Conservation (phyloP, 2,329 filamentous ascomycete species). For the Clonostachys solani region DNA sequence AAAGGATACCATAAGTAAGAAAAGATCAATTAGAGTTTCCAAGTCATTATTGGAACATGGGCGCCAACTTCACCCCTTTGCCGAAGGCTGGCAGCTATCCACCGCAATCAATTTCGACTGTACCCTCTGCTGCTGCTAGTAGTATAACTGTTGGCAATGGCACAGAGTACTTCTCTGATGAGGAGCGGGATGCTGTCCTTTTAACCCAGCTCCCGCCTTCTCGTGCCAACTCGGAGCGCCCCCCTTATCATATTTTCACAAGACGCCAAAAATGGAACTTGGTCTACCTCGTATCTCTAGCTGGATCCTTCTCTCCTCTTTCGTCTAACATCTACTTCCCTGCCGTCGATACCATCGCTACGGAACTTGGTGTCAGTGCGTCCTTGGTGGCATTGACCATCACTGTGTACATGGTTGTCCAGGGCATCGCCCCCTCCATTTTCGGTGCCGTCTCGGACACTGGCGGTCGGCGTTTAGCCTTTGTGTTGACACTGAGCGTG, state of each 20-base stretch:
- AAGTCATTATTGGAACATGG: too few relatives aligned
- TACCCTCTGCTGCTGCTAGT: too few relatives aligned
- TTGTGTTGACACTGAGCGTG: conserved; percentile 3
- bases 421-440: conserved; percentile 35
- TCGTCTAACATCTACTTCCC: conserved; percentile 18
- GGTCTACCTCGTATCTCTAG: conserved; percentile 13
- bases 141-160: too few relatives aligned
- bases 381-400: conserved; percentile 27
- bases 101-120: too few relatives aligned
- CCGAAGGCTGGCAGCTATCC: too few relatives aligned
- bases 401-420: conserved; percentile 35
- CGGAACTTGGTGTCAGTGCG: conserved; percentile 11
- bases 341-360: conserved; percentile 12
- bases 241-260: neutral
- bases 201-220: neutral
- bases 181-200: too few relatives aligned
- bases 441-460: conserved; percentile 34
- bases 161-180: too few relatives aligned
- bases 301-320: conserved; percentile 12
- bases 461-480: conserved; percentile 6
- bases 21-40: too few relatives aligned
- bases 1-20: too few relatives aligned
- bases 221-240: neutral
- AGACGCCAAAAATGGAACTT: conserved; percentile 8
- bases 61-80: too few relatives aligned